Evolutionary conservation across 768 basidiomycete species (phyloP), one percentile per base, ranked within the genome.

Genomic region (Boletus huronensis): DNA sequence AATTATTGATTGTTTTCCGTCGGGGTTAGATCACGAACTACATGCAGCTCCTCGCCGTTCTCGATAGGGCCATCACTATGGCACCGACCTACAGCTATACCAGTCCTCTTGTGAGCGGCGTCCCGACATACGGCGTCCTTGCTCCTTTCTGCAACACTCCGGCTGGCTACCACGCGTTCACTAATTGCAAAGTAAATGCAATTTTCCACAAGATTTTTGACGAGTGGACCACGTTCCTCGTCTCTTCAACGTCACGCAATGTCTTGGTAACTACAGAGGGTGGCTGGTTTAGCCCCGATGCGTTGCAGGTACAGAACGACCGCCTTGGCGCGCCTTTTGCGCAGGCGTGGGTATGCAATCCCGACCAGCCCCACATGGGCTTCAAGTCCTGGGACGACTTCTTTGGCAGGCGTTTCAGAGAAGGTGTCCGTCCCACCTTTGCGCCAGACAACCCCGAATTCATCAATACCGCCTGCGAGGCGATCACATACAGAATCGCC

Each of bases 381-480:
- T 82, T 68, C 64, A 65, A 16, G 0, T 77, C 75, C 39, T 81
- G 70, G 81, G 83, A 84, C 52, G 73, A 79, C 55, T 83, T 83
- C 72, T 87, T 87, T 67, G 76, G 71, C 19, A 65, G 70, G 14
- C 31, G 57, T 29, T 57, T 58, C 48, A 16, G 11, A 29, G 62
- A 63, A 0, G 68, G 60, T 1, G 61, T 72, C 11, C 80, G 84
- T 35, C 75, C 77, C 2, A 58, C 79, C 32, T 50, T 67, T 13
- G 34, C 42, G 6, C 62, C 67, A 0, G 61, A 65, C 19, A 50
- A 70, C 36, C 21, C 64, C 17, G 43, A 50, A 25, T 56, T 80
- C 54, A 69, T 85, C 60, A 74, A 68, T 54, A 75, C 72, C 57
- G 71, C 79, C 8, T 85, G 83, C 70, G 84, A 87, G 61, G 80